Evolutionary conservation across 768 basidiomycete species (phyloP), one percentile per base, ranked within the genome.

Genomic region (Leucogyrophana mollusca): DNA sequence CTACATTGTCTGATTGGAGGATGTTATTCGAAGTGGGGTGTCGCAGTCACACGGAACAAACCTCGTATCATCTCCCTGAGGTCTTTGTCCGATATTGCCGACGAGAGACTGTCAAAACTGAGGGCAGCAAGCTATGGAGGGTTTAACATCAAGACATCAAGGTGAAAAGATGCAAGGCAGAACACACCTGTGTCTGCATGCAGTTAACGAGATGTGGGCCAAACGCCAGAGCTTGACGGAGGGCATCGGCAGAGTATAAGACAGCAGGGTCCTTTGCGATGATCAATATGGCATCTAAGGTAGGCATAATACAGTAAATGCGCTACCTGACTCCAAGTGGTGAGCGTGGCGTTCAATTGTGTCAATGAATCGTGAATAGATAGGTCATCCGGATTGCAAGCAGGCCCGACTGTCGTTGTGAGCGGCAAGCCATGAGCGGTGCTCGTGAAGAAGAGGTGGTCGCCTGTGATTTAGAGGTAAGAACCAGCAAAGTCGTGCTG

Each of bases 41-140:
- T 6, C 8, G 3, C 14, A 45, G 43, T 8, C 22, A 45, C 8
- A 14, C 22, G 3, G 9, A 18, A 9, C 25, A n/a, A 11, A 47
- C 46, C 43, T 47, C 11, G 14, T 6, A 47, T 47, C 30, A 47
- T 45, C 27, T 43, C 41, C n/a, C 43, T 13, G 17, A 47, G 46
- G 41, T 47, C 41, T 27, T 4, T 16, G 17, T 45, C 41, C 6
- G 43, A 47, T 30, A 47, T 45, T 16, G 40, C 32, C 13, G 25
- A 16, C 6, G 35, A 37, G 7, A 37, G n/a, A 7, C 20, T 6
- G n/a, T 37, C 35, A n/a, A 37, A 37, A 37, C 7, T 16, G 7
- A 37, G 35, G 7, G 20, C 6, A 20, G 16, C 32, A n/a, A 47
- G 46, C 27, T 30, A 14, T 2, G 30, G 8, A 21, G 25, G 23